phyloP scores from a whole-genome alignment of 192 early-diverging fungal genomes.

The Chytriomyces hyalinus region DNA sequence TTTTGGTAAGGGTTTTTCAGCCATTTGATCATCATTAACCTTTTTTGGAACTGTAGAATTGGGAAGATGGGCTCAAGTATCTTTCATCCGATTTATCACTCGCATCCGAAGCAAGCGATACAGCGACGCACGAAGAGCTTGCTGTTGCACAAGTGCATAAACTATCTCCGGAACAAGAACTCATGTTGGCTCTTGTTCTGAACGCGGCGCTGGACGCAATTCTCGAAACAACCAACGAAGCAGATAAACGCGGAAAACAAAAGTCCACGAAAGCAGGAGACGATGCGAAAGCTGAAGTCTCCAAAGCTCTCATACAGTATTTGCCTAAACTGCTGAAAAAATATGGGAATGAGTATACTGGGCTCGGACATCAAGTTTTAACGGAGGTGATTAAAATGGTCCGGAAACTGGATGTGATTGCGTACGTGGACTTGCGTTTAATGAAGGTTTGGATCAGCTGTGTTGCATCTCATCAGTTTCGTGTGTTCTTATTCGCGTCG shows the following conservation, averaged over 20 bases:
- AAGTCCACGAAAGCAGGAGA: constrained; percentile 22
- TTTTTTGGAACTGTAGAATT: constrained; percentile 31
- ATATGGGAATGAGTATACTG: constrained; percentile 44
- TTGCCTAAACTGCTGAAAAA: constrained; percentile 49
- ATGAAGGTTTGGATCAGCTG: constrained; percentile 36
- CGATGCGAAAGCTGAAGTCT: constrained; percentile 11
- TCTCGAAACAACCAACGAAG: not conserved
- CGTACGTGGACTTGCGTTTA: constrained; percentile 52
- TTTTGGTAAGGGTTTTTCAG: constrained; percentile 13
- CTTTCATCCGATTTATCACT: constrained; percentile 38
- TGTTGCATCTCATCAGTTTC: not conserved
- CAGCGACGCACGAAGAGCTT: not conserved
- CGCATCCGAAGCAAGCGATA: not conserved
- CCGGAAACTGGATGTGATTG: constrained; percentile 37
- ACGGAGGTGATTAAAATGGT: constrained; percentile 41
- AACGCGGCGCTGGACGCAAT: constrained; percentile 25
- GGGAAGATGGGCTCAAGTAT: constrained; percentile 49
- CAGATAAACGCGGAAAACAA: not conserved
- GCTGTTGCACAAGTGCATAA: constrained; percentile 19
- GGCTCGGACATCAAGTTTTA: constrained; percentile 29
- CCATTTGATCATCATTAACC: constrained; percentile 2
- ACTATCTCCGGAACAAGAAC: constrained; percentile 46
- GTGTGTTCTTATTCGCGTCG: not conserved
- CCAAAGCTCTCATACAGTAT: constrained; percentile 35
- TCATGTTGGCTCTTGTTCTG: constrained; percentile 41